Evolutionary conservation across 495 filamentous ascomycete genomes (phyloP).

Genomic region (Neurospora sp.): DNA sequence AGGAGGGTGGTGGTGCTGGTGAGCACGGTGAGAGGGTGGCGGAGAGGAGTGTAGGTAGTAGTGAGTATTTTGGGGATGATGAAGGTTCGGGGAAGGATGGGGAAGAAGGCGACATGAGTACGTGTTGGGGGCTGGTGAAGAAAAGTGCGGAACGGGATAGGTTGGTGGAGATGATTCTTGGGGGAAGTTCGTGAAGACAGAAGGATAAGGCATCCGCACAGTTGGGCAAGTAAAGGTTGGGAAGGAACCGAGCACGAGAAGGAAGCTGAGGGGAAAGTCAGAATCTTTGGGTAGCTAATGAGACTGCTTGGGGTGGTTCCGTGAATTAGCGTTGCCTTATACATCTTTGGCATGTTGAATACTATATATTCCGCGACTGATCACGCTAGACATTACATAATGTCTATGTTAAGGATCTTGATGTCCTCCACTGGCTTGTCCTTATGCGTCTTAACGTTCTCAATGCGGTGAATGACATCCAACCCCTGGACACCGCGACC

Average conservation of each 20-base stretch:
- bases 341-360: not conserved
- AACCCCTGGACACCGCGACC: conserved; percentile 79
- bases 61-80: not conserved
- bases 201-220: not conserved
- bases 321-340: not conserved
- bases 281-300: not conserved
- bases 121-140: conserved; percentile 19
- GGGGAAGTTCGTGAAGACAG: not conserved
- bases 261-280: not conserved
- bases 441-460: conserved; percentile 84
- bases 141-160: conserved; percentile 19
- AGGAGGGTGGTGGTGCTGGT: not conserved
- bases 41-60: not conserved
- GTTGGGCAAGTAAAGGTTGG: not conserved
- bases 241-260: not conserved
- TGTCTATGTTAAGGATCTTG: conserved; percentile 86
- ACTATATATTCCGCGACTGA: not conserved
- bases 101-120: conserved; percentile 10
- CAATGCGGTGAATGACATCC: conserved; percentile 95
- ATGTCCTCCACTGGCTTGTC: conserved; percentile 96
- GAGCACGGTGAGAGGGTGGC: not conserved
- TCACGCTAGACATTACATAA: conserved; percentile 4
- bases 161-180: conserved; percentile 15
- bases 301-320: not conserved
- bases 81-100: not conserved